Base-by-base conservation (phyloP, 345 rosid species). In the Noccaea caerulescens region DNA sequence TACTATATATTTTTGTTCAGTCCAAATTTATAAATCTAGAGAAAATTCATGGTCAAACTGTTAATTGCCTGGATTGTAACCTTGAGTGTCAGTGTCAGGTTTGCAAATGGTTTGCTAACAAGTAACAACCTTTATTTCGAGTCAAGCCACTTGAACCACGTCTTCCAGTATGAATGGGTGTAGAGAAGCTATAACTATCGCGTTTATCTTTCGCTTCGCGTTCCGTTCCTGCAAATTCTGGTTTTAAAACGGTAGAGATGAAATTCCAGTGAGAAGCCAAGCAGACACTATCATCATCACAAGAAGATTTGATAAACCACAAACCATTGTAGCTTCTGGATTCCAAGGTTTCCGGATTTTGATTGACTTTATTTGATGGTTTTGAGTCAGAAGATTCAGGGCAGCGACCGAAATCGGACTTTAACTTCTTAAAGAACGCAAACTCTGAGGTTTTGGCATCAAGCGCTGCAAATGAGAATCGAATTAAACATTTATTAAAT, bases 391-490 rank as follows among this genome's bases (percentile, higher is more conserved):
- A 46, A 36, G 66, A 59, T 13, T 50, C 66, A 62, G 69, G 66
- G 25, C 43, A 70, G 34, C 44, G 76, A 57, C 68, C 73, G 9
- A 79, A 78, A 42, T 60, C 57, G 23, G 80, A 84, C 79, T 87
- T 87, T 25, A 89, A 61, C 73, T 87, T 86, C 76, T 85, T 84
- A 58, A 89, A 89, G 78, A 83, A 89, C 12, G 94, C 93, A 62
- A 72, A 86, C 81, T 92, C 92, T 2, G 94, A 85, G 55, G 93
- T 89, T 73, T 87, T 89, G 6, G 98, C 84, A 42, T 76, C 83
- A 78, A 68, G 58, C 58, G 80, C 96, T 86, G 84, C 81, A 56
- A 27, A 23, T 54, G 57, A 59, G 7, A 68, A 10, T 69, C 70
- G 32, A 34, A 39, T 10, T 75, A 70, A 68, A 54, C 44, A 44